A percentile compares a stretch with the other conserved stretches of the same genome.
These are phyloP conservation scores for Pythium pyrilobum DNA, from an alignment of 352 stramenopile species.

Conservation along the genomic window DNA sequence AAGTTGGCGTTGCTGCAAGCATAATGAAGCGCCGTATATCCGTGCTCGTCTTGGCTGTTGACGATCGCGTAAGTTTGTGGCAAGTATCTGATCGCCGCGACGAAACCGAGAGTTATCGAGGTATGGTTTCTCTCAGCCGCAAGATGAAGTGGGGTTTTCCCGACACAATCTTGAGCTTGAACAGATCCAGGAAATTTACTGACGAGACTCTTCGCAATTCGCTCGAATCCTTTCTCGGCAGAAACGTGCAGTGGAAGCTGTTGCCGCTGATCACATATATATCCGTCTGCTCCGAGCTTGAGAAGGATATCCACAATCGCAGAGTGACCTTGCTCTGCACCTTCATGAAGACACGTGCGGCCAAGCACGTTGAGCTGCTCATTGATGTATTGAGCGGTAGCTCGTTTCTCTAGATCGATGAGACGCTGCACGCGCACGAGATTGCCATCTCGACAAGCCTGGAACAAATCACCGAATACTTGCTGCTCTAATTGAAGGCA, in stretches of 20 bases:
- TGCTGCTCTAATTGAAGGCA: constrained; percentile 46
- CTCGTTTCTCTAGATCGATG: constrained; percentile 53
- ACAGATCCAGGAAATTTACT: constrained; percentile 36
- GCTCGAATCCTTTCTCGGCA: constrained; percentile 34
- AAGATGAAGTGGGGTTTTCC: constrained; percentile 46
- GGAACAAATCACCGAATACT: constrained; percentile 51
- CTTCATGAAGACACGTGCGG: constrained; percentile 52
- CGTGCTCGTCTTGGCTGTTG: constrained; percentile 39
- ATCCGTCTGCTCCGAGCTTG: constrained; percentile 50
- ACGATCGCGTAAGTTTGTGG: constrained; percentile 13
- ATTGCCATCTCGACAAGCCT: constrained; percentile 48
- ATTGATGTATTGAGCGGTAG: constrained; percentile 45
- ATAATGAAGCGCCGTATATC: constrained; percentile 57
- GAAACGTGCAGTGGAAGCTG: constrained; percentile 47
- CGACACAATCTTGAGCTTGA: constrained; percentile 27
- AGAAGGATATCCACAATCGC: constrained; percentile 50
- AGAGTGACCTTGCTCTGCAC: constrained; percentile 50
- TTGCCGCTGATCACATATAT: constrained; percentile 37
- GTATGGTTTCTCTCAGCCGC: constrained; percentile 36
- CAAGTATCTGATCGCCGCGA: constrained; percentile 21
- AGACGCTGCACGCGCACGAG: constrained; percentile 46
- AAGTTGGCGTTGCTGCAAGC: constrained; percentile 33
- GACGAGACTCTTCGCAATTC: constrained; percentile 45
- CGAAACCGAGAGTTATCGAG: constrained; percentile 22
- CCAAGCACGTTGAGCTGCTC: constrained; percentile 30